Evolutionary conservation across 371 early-diverging fungal species (phyloP), one percentile per base, ranked within the genome.

Genomic region (Mucor sp.): DNA sequence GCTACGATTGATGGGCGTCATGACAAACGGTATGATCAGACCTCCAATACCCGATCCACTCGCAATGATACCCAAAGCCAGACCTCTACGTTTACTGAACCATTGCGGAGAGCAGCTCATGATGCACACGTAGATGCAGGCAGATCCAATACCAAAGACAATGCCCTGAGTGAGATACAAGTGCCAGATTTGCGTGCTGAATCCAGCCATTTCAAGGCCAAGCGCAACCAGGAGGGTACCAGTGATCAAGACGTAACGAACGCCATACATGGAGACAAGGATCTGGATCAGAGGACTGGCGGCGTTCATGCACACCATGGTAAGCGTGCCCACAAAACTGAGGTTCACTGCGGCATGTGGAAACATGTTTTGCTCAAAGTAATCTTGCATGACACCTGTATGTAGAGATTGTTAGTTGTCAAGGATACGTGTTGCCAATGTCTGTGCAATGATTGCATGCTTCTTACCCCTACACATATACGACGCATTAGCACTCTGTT

Each of bases 41-140:
- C 94, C 94, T 27, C 95, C 95, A 44, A 93, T 75, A 9, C 95
- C 95, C 6, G 88, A 84, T 9, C 95, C 95, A 67, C 91, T 81
- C 33, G 89, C 85, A 47, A 90, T 86, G 2, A 95, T 70, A 6
- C 94, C 94, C 0, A 89, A 78, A 6, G 91, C 94, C 35, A 95
- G 63, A 0, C 92, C 91, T 11, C 93, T 83, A n/a, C 80, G 73
- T 17, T 80, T 81, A 19, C 61, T 67, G 68, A 94, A 95, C 92
- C 92, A 95, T 68, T 93, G 94, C 0, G 91, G 74, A 3, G 91
- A 84, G 3, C 91, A 74, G 15, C 81, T 66, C 70, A 89, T 79
- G 30, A 68, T 63, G 30, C 64, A 58, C 27, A 68, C 60, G 25
- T 74, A 82, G 41, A 79, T 53, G 30, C 93, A 58, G 3, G 90